Evolutionary conservation across 257 asterid genomes (phyloP), one percentile per base, ranked within the genome.

Genomic region (Solanum infundibuliforme): DNA sequence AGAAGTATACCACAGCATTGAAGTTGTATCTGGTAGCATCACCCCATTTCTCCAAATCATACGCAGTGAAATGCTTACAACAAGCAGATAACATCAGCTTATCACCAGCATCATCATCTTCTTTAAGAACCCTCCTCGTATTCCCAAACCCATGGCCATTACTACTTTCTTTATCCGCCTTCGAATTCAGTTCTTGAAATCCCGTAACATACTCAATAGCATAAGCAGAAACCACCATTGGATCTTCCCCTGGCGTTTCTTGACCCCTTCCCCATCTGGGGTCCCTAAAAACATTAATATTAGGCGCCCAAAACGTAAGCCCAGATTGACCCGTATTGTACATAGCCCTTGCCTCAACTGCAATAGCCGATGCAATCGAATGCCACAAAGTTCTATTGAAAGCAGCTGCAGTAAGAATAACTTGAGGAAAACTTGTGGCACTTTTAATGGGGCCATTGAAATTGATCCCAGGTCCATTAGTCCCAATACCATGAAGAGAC

Each of bases 211-310:
- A 97, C 91, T 92, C 96, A 29, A 95, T 87, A 9, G 97, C 95
- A 84, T 88, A 97, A 73, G 93, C 94, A 62, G 98, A 92, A 11
- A 90, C 89, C 55, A 95, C 92, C 95, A 94, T 88, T 6, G 98
- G 99, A 87, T 97, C 99, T 93, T 97, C 99, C 90, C 99, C 99
- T 3, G 98, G 97, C 5, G 99, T 97, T 92, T 97, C 99, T 91
- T 94, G 98, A 21, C 99, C 99, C 81, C 99, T 93, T 68, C 98
- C 99, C 99, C 99, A 97, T 88, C 99, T 94, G 27, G 98, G 99
- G 39, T 97, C 99, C 89, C 96, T 92, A 87, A 97, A 97, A 29
- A 97, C 83, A 83, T 97, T 97, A 71, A 96, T 92, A 90, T 95
- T 95, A 66, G 99, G 99, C 16, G 99, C 99, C 98, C 98, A 96